Conservation (phyloP, 2,329 filamentous ascomycete species). For the Aspergillus alliaceus region DNA sequence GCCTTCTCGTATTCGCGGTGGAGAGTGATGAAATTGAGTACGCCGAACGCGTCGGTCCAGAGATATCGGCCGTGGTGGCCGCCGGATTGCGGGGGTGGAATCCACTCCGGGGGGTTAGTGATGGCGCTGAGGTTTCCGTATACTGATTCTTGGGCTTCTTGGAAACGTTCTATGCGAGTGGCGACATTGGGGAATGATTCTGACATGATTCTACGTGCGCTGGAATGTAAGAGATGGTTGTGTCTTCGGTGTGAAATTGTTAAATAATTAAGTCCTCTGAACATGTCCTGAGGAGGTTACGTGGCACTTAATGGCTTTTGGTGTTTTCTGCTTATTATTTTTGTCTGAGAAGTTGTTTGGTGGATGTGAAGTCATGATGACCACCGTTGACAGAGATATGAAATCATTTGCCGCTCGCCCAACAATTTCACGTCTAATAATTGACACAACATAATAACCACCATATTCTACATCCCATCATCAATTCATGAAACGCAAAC, state of each 20-base stretch:
- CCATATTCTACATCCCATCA: too few species aligned
- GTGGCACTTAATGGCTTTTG: too few species aligned
- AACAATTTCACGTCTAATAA: background rate
- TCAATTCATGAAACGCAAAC: background rate
- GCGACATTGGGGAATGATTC: constrained; percentile 14
- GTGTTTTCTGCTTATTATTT: background rate
- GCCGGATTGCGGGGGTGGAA: constrained; percentile 51
- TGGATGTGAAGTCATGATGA: constrained; percentile 35
- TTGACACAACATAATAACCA: background rate
- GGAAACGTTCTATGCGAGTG: constrained; percentile 31
- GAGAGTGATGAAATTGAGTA: constrained; percentile 60
- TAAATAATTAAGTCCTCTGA: background rate
- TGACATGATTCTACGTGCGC: background rate
- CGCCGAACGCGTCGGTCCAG: constrained; percentile 62
- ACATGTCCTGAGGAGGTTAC: background rate
- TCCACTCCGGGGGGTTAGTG: constrained; percentile 42
- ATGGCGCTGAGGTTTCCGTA: constrained; percentile 40
- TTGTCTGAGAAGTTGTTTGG: background rate
- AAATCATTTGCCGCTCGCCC: constrained; percentile 19
- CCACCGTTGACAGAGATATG: constrained; percentile 6
- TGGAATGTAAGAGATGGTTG: background rate
- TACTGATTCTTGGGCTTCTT: constrained; percentile 40
- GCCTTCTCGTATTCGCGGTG: constrained; percentile 37
- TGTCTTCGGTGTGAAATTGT: background rate
- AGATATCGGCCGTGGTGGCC: constrained; percentile 60